phyloP scores from a whole-genome alignment of 1,139 yeast species.

The Magnusiomyces suaveolens region DNA sequence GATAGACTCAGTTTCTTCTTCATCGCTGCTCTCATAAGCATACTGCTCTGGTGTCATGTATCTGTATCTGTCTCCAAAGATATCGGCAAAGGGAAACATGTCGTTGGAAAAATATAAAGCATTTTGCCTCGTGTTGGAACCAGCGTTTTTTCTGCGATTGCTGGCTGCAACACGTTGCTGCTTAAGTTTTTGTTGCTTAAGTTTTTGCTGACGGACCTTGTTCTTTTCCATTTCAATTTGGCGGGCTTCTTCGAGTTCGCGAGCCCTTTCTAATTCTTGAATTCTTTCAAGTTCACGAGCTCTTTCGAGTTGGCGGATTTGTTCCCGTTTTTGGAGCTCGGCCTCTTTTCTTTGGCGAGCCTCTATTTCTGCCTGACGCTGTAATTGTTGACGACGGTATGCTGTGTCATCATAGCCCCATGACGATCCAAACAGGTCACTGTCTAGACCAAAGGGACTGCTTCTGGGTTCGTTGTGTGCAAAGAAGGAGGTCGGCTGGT shows the following conservation, averaged over 20 bases:
- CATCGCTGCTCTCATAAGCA: not conserved
- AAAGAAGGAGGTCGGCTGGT: no score
- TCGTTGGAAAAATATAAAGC: not conserved
- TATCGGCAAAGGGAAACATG: not conserved
- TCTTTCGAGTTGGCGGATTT: not conserved
- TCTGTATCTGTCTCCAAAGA: not conserved
- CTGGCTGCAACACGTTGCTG: not conserved
- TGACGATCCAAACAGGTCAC: not conserved
- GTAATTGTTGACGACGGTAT: not conserved
- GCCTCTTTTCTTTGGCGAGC: not conserved
- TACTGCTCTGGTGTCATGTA: not conserved
- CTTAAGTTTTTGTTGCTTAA: not conserved
- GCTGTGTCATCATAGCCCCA: not conserved
- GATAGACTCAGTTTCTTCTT: not conserved
- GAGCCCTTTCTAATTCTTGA: not conserved
- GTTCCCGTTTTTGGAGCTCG: no score
- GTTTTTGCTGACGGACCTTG: not conserved
- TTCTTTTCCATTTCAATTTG: not conserved
- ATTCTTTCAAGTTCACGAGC: not conserved
- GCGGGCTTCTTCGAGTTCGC: not conserved
- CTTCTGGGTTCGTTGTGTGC: not conserved
- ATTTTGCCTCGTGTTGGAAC: not conserved
- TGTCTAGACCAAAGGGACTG: not conserved
- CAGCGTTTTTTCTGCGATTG: not conserved
- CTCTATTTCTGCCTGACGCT: not conserved